These are phyloP conservation scores for Vinca minor DNA, from an alignment of 257 asterid species.

Conservation along the genomic window DNA sequence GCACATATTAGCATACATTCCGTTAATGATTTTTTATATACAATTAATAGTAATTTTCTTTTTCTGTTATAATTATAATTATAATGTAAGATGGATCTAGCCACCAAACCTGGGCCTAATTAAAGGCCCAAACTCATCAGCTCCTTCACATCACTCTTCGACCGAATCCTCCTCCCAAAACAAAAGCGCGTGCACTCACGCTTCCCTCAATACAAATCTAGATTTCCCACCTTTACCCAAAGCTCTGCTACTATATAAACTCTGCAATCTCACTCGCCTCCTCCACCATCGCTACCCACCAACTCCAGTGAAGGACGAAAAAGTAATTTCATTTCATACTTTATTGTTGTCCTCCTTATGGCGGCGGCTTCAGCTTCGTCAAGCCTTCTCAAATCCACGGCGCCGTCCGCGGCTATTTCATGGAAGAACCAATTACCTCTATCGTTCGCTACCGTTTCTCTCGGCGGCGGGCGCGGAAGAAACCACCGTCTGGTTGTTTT, in stretches of 20 bases:
- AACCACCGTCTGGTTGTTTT: conserved; percentile 39
- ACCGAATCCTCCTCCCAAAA: background rate
- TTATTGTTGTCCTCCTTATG: conserved; percentile 19
- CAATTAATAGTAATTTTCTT: too few relatives aligned
- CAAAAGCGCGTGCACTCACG: conserved; percentile 3
- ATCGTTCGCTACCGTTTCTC: conserved; percentile 31
- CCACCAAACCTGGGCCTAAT: too few relatives aligned
- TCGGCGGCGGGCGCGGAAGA: conserved; percentile 28
- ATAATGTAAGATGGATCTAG: too few relatives aligned
- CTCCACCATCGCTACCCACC: conserved; percentile 13
- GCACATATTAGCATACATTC: too few relatives aligned
- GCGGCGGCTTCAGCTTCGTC: conserved; percentile 46
- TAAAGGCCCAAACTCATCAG: background rate
- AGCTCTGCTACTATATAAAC: background rate
- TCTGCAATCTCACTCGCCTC: background rate
- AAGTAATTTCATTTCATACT: background rate
- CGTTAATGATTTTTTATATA: too few relatives aligned
- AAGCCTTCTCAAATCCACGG: conserved; percentile 23
- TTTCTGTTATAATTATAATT: too few relatives aligned
- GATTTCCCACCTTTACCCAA: background rate
- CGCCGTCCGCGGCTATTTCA: conserved; percentile 30
- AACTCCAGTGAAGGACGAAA: background rate
- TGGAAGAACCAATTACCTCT: conserved; percentile 31
- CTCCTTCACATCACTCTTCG: background rate
- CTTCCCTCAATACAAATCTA: too few relatives aligned